Base-by-base conservation (phyloP, 2,329 filamentous ascomycete species). In the Microdochium nivale region DNA sequence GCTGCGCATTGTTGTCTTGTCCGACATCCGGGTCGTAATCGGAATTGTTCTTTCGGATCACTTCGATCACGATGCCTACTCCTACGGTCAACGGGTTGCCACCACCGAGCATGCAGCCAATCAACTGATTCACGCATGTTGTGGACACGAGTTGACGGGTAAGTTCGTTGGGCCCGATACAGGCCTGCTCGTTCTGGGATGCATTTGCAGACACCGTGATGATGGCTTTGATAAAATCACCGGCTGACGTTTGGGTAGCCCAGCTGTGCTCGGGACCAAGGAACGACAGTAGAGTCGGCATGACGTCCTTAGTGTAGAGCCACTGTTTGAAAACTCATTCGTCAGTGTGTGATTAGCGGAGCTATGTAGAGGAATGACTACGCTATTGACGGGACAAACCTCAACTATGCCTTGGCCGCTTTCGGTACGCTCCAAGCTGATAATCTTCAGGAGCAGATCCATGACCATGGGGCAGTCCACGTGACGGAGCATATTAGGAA, bases 131-230 rank as follows among this genome's bases (percentile, higher is more conserved):
- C 49, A 96, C 83, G 60, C 91, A 97, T 16, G 81, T 71, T 55
- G 87, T 82, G 1, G 94, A 97, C 1, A 99, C 94, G 3, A 99
- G 79, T 69, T 99, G 90, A 40, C 94, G 85, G 4, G 94, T 99
- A 49, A 99, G 80, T 65, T 96, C 94, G 66, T 99, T 99, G 3
- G 94, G 94, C 3, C 94, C 94, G 65, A 99, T 97, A 62, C 95
- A 96, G n/a, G 92, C 94, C 66, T 96, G 91, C 63, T 99, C 94
- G 63, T 96, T 95, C 60, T 96, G 94, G 1, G 92, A 96, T 2
- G 94, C 94, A 64, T 99, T 99, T 54, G 94, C 94, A 1, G 94
- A 97, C 53, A 99, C 96, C 25, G 94, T 99, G 59, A 99, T 97
- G 65, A 99, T 96, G 43, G 94, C 94, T 68, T 99, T 99, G 61